Evolutionary conservation across 805 yeast genomes (phyloP), one percentile per base, ranked within the genome.

Genomic region (Sporopachydermia lactativora): DNA sequence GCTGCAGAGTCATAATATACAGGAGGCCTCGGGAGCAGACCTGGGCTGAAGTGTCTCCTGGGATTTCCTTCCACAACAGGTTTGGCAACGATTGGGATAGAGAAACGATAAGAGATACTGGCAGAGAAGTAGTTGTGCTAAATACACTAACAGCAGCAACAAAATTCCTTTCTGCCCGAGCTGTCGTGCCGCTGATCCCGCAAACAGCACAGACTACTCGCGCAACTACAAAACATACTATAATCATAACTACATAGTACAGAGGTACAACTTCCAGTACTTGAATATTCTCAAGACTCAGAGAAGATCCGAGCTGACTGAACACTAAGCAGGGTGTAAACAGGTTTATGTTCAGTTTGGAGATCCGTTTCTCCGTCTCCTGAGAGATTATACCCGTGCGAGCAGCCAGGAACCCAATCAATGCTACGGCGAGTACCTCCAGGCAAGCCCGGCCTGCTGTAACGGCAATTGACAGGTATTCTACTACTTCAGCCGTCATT

Each of bases 241-340:
- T 52, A 58, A 73, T 58, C 51, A 71, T 73, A 45, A 61, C 53
- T 36, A 73, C 52, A 3, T 73, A 67, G 35, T 73, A 53, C 14
- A 75, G 68, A 4, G 76, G 68, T n/a, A 77, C 78, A 41, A 73
- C 31, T n/a, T 8, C 31, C 31, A 24, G n/a, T 24, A 24, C 31
- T 24, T 24, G 31, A 24, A 24, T 8, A 24, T 24, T 24, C n/a
- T 24, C 31, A 24, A 24, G n/a, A 8, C 60, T 50, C 13, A 16
- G 17, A 15, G 75, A 68, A 4, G 75, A 66, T 15, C 77, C 79
- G 41, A 74, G 65, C 57, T 92, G 92, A 48, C 84, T 71, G 60
- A 89, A 92, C 50, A 89, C 86, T 66, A 89, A 73, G 50, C 95
- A 88, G 4, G 98, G 97, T 15, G 97, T 92, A 65, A 92, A 89